Evolutionary conservation across 1,284 basidiomycete species (phyloP), one percentile per base, ranked within the genome.

Genomic region (Papiliotrema flavescens): DNA sequence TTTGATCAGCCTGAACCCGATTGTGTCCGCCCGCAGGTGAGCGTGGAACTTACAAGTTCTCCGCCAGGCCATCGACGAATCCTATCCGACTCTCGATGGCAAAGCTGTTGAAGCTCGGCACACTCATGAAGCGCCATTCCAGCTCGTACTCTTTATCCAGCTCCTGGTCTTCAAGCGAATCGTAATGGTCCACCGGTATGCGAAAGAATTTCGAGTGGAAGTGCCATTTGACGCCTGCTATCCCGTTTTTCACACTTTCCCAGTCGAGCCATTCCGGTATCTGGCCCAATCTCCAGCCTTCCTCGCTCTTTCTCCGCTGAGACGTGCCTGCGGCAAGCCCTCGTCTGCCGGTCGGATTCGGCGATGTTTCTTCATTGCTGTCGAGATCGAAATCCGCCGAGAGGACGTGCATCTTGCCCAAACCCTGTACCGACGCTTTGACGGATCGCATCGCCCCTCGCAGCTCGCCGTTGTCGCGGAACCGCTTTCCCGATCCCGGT

Each of bases 381-480:
- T 54, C n/a, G 6, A 49, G 39, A 19, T 62, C 51, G 20, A 57
- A 71, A 43, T 70, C 67, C 11, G 60, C 70, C 2, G 72, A 65
- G 14, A 74, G 44, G 37, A 74, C 58, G 40, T 74, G 72, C 17
- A 74, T 54, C 43, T 49, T 61, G 3, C 65, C 55, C 5, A 62
- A 47, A n/a, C 54, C 55, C 1, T 61, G 47, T 6, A 53, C 55
- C 2, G 72, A 53, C 6, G 56, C 49, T 19, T 62, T 39, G 2
- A 64, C 62, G 0, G 66, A 69, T 15, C 72, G 59, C 9, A 74
- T 51, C 1, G 70, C 63, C 11, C 70, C 70, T 35, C 69, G 50
- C 23, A 74, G 56, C 57, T 74, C 72, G 36, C 71, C 71, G 48
- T 74, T 74, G 53, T 74, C 72, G 19, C 72, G 50, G 64, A 62